Conservation (phyloP, 2,329 filamentous ascomycete genomes). For the Hypocreales sp. region DNA sequence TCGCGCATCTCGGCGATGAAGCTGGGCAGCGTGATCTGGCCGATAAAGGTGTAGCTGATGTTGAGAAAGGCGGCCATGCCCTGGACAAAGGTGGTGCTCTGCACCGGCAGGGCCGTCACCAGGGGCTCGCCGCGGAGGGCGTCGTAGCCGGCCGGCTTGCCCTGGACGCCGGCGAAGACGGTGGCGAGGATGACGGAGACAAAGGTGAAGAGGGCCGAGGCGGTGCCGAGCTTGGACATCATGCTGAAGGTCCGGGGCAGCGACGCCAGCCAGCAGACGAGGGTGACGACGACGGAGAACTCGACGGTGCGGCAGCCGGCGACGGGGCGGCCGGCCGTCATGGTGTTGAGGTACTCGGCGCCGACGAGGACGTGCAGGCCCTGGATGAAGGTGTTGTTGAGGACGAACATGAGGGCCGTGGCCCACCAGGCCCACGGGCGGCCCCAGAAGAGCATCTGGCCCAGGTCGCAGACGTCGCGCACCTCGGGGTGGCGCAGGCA, state of each 20-base stretch:
- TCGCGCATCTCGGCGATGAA: constrained; percentile 91
- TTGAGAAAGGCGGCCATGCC: constrained; percentile 86
- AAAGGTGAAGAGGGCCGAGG: constrained; percentile 78
- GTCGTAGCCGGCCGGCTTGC: constrained; percentile 54
- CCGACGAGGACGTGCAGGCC: constrained; percentile 70
- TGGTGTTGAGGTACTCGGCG: constrained; percentile 80
- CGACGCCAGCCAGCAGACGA: constrained; percentile 65
- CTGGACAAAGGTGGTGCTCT: constrained; percentile 62
- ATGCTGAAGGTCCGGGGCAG: constrained; percentile 74
- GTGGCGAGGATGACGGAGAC: constrained; percentile 73
- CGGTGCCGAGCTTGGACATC: constrained; percentile 63
- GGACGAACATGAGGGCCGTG: constrained; percentile 71
- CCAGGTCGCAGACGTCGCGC: constrained; percentile 85
- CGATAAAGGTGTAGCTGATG: constrained; percentile 92
- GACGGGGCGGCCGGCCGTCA: constrained; percentile 51
- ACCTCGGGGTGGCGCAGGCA: constrained; percentile 83
- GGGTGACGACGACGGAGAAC: constrained; percentile 58
- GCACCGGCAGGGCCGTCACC: constrained; percentile 51
- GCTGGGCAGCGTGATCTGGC: constrained; percentile 82
- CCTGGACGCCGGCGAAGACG: constrained; percentile 65
- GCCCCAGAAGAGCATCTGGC: constrained; percentile 87
- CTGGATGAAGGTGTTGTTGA: constrained; percentile 91
- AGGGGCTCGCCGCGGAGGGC: constrained; percentile 43
- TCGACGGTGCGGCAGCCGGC: constrained; percentile 59
- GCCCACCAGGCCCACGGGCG: constrained; percentile 56